Evolutionary conservation across 805 yeast genomes (phyloP).

Genomic region (Saccharomycopsis microspora): DNA sequence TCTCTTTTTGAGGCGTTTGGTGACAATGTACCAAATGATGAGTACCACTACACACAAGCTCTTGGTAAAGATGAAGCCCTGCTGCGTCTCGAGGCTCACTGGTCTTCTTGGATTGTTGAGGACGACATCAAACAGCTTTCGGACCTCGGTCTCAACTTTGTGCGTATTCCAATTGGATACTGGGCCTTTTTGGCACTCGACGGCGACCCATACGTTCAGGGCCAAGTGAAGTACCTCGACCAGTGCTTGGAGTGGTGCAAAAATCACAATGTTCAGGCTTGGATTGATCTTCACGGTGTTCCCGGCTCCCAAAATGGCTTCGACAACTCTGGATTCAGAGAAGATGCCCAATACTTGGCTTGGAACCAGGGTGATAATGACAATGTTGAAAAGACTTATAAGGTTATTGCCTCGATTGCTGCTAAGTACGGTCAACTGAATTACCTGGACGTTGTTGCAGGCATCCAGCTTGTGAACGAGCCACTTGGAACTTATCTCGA

Average conservation of each 20-base stretch:
- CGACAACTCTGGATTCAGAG: slow-evolving; percentile 67
- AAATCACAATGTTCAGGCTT: slow-evolving; percentile 46
- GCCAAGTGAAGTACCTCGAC: slow-evolving; percentile 54
- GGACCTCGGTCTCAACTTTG: slow-evolving; percentile 48
- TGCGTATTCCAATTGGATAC: slow-evolving; percentile 71
- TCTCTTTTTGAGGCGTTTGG: slow-evolving; percentile 37
- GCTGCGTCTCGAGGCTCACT: slow-evolving; percentile 36
- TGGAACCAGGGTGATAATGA: slow-evolving; percentile 36
- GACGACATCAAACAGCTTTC: slow-evolving; percentile 42
- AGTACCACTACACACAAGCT: slow-evolving; percentile 37
- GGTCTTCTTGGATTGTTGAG: slow-evolving; percentile 49
- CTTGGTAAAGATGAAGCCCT: slow-evolving; percentile 39
- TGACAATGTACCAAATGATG: slow-evolving; percentile 43
- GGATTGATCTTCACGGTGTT: slow-evolving; percentile 71
- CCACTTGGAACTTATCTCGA: slow-evolving; percentile 48
- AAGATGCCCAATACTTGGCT: slow-evolving; percentile 25
- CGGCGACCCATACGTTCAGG: slow-evolving; percentile 53
- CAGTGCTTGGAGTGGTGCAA: slow-evolving; percentile 60
- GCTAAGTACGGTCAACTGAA: slow-evolving; percentile 38
- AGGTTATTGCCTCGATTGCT: slow-evolving; percentile 38
- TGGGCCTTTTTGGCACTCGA: slow-evolving; percentile 44
- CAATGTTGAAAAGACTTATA: slow-evolving; percentile 30
- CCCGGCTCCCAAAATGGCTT: slow-evolving; percentile 86
- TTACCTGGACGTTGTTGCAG: slow-evolving; percentile 49
- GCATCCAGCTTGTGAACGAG: slow-evolving; percentile 62